Base-by-base conservation (phyloP, 805 yeast genomes). In the Candida morakotiae region DNA sequence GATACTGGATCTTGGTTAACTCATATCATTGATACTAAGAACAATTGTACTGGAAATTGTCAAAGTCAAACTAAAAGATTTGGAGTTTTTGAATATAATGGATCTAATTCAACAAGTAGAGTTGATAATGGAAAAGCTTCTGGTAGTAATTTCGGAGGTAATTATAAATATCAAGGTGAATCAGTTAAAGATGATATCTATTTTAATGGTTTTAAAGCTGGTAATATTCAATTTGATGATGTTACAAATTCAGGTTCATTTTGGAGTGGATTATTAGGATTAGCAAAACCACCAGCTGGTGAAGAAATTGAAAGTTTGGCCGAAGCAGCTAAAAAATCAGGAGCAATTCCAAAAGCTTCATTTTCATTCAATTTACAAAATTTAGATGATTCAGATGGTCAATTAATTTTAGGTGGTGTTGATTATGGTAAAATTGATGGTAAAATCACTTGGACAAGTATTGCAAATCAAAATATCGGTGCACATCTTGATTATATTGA, bases 381-480 rank as follows among this genome's bases (percentile, higher is more conserved):
- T 3, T 5, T 11, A 11, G 24, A 9, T 24, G 30, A 17, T 13
- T 4, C 15, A 25, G 5, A 13, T 16, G 36, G 36, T n/a, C 11
- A 27, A 9, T 33, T 33, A n/a, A 25, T 33, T 33, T 17, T 33
- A 5, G 36, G 36, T 25, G 36, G 36, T 17, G 9, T 25, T 13
- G 36, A 33, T 26, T 11, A 24, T 33, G 36, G 20, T 9, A 33
- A 26, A 26, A 5, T 25, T 17, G 36, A 26, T 18, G 29, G 30
- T 18, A 24, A 26, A n/a, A 11, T 33, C 5, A 4, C 24, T 17
- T 25, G 36, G 36, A 15, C 13, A 6, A 24, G n/a, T 17, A 9
- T 24, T 4, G 11, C 6, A 4, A 17, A 14, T 16, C 5, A 20
- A 15, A 31, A 25, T 33, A 14, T 33, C 23, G 28, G 27, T 24